Percentiles rank a stretch among this genome's conserved stretches.
phyloP scores from a whole-genome alignment of 2,329 filamentous ascomycete species.

The Trichoderma asperellum region DNA sequence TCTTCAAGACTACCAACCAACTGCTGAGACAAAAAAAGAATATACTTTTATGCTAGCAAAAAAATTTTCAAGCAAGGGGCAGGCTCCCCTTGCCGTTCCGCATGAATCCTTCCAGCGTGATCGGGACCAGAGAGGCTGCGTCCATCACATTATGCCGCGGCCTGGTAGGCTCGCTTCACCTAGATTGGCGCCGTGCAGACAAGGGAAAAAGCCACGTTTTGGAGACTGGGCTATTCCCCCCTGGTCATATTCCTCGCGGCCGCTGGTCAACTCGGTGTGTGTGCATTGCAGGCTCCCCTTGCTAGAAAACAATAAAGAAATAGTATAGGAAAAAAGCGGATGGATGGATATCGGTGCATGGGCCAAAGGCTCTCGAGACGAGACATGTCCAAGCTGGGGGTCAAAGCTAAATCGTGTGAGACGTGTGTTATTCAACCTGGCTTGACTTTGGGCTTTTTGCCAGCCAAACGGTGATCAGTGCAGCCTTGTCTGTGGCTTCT shows the following conservation, averaged over 20 bases:
- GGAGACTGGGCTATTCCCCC: background rate
- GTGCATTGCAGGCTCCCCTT: background rate
- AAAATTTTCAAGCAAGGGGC: slow-evolving; percentile 18
- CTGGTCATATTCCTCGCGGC: background rate
- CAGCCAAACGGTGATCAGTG: slow-evolving; percentile 12
- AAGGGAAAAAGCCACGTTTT: slow-evolving; percentile 7
- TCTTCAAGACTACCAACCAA: background rate
- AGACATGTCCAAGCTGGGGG: background rate
- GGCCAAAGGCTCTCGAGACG: slow-evolving; percentile 3
- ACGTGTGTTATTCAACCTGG: background rate
- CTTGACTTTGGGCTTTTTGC: background rate
- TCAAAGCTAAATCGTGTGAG: background rate
- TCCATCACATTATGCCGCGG: slow-evolving; percentile 14
- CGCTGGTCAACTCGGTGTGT: slow-evolving; percentile 1
- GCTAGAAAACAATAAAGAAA: background rate
- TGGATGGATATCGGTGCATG: background rate
- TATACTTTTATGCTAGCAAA: slow-evolving; percentile 8
- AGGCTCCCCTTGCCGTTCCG: slow-evolving; percentile 13
- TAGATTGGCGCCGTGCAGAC: slow-evolving; percentile 28
- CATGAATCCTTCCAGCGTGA: background rate
- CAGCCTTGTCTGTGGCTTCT: slow-evolving; percentile 10
- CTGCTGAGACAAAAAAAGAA: background rate
- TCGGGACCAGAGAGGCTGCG: slow-evolving; percentile 8
- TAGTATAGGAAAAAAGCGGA: background rate
- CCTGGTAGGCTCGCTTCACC: slow-evolving; percentile 25